phyloP scores from a whole-genome alignment of 371 early-diverging fungal species.

The Mortierella sp. region DNA sequence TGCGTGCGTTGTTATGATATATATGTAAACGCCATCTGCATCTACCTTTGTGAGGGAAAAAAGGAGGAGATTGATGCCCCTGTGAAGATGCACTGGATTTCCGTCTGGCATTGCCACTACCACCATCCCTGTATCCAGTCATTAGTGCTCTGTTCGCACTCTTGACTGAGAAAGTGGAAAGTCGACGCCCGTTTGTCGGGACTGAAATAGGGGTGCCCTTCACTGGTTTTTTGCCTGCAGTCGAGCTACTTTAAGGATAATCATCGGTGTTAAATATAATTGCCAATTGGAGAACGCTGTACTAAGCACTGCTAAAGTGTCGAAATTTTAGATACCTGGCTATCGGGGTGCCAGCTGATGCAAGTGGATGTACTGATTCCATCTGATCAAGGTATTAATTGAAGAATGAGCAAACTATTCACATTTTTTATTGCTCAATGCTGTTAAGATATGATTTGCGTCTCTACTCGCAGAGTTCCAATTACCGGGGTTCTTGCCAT shows the following conservation, averaged over 20 bases:
- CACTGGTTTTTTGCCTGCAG: constrained; percentile 18
- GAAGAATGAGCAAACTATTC: neutral
- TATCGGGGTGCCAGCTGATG: constrained; percentile 5
- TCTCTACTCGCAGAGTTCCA: neutral
- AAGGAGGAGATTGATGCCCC: constrained; percentile 40
- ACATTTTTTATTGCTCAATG: neutral
- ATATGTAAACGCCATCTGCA: neutral
- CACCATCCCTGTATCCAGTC: constrained; percentile 49
- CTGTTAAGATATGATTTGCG: neutral
- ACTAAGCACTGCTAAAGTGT: neutral
- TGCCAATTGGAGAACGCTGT: neutral
- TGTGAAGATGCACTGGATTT: constrained; percentile 43
- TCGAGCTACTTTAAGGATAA: constrained; percentile 8
- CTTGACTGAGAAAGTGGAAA: constrained; percentile 43
- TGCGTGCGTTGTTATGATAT: neutral
- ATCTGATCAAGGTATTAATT: constrained; percentile 3
- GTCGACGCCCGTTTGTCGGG: constrained; percentile 45
- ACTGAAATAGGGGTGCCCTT: constrained; percentile 45
- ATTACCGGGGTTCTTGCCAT: constrained; percentile 1
- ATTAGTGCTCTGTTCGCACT: constrained; percentile 44
- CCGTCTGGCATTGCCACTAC: constrained; percentile 27
- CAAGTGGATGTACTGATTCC: constrained; percentile 30
- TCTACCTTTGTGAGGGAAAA: constrained; percentile 36
- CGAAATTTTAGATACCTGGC: constrained; percentile 1
- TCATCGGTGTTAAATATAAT: neutral